Percentiles rank a stretch among this genome's conserved stretches.
phyloP scores from a whole-genome alignment of 116 monocot genomes.

The Trichopus zeylanicus region DNA sequence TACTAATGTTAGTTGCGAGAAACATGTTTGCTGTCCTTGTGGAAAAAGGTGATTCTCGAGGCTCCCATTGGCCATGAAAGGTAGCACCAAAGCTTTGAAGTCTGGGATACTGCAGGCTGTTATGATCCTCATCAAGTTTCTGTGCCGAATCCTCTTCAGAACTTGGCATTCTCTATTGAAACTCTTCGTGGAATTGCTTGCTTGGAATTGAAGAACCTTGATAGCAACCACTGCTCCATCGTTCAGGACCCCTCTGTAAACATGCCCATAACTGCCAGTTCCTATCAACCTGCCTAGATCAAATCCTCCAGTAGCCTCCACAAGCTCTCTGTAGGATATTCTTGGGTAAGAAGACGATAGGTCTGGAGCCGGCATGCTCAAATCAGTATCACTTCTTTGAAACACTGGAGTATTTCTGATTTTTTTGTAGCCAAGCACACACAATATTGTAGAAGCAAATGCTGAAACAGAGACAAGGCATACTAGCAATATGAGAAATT shows the following conservation, averaged over 20 bases:
- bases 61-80: conserved; percentile 68
- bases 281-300: conserved; percentile 32
- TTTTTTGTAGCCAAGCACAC: conserved; percentile 11
- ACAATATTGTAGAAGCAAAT: conserved; percentile 22
- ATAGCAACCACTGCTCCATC: conserved; percentile 44
- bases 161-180: conserved; percentile 63
- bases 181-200: conserved; percentile 44
- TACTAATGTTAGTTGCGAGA: conserved; percentile 19
- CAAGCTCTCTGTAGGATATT: conserved; percentile 46
- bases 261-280: conserved; percentile 52
- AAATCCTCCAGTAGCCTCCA: conserved; percentile 41
- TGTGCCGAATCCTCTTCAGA: conserved; percentile 47
- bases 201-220: conserved; percentile 49
- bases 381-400: neutral
- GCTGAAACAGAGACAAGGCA: conserved; percentile 7
- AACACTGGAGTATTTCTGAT: conserved; percentile 10
- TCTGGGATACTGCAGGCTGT: conserved; percentile 66
- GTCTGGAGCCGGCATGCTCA: neutral
- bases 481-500: conserved; percentile 16
- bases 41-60: conserved; percentile 52
- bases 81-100: conserved; percentile 74
- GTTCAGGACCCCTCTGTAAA: conserved; percentile 34
- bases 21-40: neutral
- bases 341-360: conserved; percentile 20
- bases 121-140: conserved; percentile 66